Evolutionary conservation across 139 green algal species (phyloP).

Genomic region (Coelastrella sp.): DNA sequence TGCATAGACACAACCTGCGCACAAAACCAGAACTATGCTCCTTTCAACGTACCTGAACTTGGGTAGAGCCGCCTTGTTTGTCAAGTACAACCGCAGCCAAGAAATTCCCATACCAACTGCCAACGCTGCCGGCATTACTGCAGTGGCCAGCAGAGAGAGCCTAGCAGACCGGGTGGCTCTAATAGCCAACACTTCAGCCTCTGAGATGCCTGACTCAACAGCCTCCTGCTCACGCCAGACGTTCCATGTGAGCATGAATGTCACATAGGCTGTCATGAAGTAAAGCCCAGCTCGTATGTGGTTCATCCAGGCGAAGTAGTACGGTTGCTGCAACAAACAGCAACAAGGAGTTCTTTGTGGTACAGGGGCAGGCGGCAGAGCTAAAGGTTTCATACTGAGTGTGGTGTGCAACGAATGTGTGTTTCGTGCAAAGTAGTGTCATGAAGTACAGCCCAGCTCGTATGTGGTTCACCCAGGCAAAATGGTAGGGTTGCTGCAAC

Average conservation of each 20-base stretch:
- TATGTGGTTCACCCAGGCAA: slow-evolving; percentile 66
- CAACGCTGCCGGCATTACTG: not conserved
- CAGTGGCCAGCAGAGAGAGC: not conserved
- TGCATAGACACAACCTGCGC: too few relatives aligned
- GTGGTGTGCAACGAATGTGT: too few relatives aligned
- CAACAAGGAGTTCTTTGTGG: not conserved
- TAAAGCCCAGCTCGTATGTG: slow-evolving; percentile 58
- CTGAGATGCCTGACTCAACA: not conserved
- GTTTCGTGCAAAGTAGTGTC: not conserved
- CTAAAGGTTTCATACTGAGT: too few relatives aligned
- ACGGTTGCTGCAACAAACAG: slow-evolving; percentile 52
- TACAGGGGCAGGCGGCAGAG: not conserved
- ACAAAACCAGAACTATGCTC: too few relatives aligned
- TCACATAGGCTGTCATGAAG: slow-evolving; percentile 48
- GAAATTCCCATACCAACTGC: not conserved
- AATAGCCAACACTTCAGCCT: not conserved
- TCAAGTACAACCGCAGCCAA: slow-evolving; percentile 44
- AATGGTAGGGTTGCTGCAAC: not conserved
- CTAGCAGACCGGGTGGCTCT: not conserved
- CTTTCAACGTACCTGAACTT: too few relatives aligned
- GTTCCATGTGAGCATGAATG: slow-evolving; percentile 50
- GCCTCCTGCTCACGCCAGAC: slow-evolving; percentile 11
- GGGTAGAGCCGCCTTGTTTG: slow-evolving; percentile 6
- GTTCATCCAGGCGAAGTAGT: slow-evolving; percentile 66
- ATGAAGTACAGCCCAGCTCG: slow-evolving; percentile 55